Conservation (phyloP, 805 yeast species). For the Saccharomycopsis synnaedendra region DNA sequence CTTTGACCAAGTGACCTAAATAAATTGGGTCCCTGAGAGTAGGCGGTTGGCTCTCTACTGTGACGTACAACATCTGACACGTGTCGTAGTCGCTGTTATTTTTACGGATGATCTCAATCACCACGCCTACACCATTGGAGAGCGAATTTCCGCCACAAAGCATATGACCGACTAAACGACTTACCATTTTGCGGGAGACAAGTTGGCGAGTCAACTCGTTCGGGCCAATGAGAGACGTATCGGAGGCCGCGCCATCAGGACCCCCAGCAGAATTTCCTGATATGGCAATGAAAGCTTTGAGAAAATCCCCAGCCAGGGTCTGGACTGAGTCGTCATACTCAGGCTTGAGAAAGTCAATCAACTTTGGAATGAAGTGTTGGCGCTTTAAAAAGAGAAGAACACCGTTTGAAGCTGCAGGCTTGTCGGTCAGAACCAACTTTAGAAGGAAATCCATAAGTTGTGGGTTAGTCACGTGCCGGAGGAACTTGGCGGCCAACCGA, state of each 20-base stretch:
- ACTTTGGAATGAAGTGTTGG: conserved; percentile 62
- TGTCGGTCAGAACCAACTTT: conserved; percentile 86
- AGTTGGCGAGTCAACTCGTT: conserved; percentile 87
- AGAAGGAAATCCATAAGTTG: conserved; percentile 88
- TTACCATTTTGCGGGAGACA: conserved; percentile 62
- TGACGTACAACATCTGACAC: conserved; percentile 72
- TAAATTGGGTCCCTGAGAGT: conserved; percentile 87
- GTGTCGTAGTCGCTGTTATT: conserved; percentile 93
- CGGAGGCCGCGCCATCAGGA: conserved; percentile 71
- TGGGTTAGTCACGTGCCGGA: conserved; percentile 84
- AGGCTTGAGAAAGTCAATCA: conserved; percentile 63
- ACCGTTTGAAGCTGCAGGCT: conserved; percentile 81
- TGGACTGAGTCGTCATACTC: conserved; percentile 50
- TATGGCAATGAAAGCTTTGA: conserved; percentile 87
- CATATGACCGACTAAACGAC: conserved; percentile 64
- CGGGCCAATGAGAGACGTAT: conserved; percentile 87
- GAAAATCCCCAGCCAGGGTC: conserved; percentile 89
- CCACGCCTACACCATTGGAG: conserved; percentile 88
- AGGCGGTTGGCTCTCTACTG: conserved; percentile 86
- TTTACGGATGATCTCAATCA: conserved; percentile 88
- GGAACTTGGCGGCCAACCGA: conserved; percentile 64
- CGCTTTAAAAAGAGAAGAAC: conserved; percentile 63
- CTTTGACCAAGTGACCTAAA: conserved; percentile 70
- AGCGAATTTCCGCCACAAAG: conserved; percentile 76
- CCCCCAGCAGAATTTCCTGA: conserved; percentile 89